Evolutionary conservation across 2,329 filamentous ascomycete species (phyloP).

Genomic region (Stagonosporopsis cucurbitacearum): DNA sequence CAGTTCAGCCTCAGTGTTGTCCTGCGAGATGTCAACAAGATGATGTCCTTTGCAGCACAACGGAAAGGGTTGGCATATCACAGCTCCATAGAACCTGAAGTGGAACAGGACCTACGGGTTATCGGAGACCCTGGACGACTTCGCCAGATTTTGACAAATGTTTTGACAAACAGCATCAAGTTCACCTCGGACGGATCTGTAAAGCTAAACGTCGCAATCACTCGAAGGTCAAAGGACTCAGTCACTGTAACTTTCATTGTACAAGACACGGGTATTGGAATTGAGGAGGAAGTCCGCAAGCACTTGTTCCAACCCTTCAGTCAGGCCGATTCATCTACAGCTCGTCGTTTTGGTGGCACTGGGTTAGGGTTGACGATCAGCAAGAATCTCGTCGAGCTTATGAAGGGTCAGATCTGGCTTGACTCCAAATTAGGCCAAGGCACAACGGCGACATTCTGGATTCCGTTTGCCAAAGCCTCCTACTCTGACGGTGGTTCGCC

Average conservation of each 20-base stretch:
- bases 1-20: slow-evolving; percentile 78
- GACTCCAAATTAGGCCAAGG: slow-evolving; percentile 71
- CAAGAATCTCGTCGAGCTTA: slow-evolving; percentile 77
- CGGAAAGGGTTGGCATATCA: slow-evolving; percentile 78
- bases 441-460: slow-evolving; percentile 77
- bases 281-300: slow-evolving; percentile 76
- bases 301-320: slow-evolving; percentile 80
- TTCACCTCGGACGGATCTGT: slow-evolving; percentile 49
- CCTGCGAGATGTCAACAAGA: slow-evolving; percentile 80
- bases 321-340: slow-evolving; percentile 81
- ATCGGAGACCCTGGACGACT: slow-evolving; percentile 85
- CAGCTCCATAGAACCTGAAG: slow-evolving; percentile 67
- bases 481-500: slow-evolving; percentile 57
- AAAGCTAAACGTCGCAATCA: slow-evolving; percentile 68
- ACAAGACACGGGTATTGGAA: slow-evolving; percentile 81
- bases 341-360: slow-evolving; percentile 78
- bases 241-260: slow-evolving; percentile 75
- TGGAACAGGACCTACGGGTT: slow-evolving; percentile 74
- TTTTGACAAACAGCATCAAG: slow-evolving; percentile 65
- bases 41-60: slow-evolving; percentile 84
- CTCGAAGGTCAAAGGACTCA: slow-evolving; percentile 67
- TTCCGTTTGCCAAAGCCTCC: slow-evolving; percentile 76
- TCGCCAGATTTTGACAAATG: slow-evolving; percentile 81
- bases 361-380: slow-evolving; percentile 80
- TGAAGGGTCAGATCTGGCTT: slow-evolving; percentile 76